Conservation (phyloP, 106 monocot species). For the Agapanthus africanus region DNA sequence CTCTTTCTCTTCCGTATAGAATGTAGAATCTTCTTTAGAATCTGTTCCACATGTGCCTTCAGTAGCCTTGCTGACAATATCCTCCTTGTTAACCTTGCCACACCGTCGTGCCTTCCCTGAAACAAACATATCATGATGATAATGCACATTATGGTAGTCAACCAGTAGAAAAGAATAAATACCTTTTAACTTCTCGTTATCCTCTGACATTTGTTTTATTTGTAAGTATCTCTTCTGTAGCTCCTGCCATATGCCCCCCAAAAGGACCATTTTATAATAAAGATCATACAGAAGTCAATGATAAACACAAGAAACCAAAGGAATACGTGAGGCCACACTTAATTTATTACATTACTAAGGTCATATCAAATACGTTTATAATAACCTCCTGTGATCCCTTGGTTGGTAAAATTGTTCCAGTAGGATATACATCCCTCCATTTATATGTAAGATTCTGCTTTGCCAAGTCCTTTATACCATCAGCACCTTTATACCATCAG, state of each 20-base stretch:
- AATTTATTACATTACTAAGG: too few species aligned
- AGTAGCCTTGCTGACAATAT: neutral
- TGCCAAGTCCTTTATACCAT: too few species aligned
- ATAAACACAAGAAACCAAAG: conserved; percentile 1
- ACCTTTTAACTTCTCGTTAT: conserved; percentile 45
- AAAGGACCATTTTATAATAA: too few species aligned
- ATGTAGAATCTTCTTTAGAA: conserved; percentile 8
- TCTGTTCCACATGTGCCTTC: neutral
- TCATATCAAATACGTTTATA: too few species aligned
- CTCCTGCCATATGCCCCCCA: too few species aligned
- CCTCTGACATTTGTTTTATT: conserved; percentile 30
- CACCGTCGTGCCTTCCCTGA: conserved; percentile 11
- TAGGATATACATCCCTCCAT: too few species aligned
- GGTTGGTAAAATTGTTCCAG: too few species aligned
- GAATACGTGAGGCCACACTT: too few species aligned
- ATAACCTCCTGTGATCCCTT: too few species aligned
- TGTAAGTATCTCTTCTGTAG: conserved; percentile 39
- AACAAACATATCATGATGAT: neutral
- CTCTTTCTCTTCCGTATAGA: conserved; percentile 1
- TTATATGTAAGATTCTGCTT: too few species aligned
- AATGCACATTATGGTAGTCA: conserved; percentile 2
- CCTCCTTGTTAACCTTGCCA: conserved; percentile 3
- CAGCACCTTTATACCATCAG: too few species aligned
- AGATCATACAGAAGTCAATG: too few species aligned
- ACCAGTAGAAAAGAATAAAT: neutral